Evolutionary conservation across 2,329 filamentous ascomycete species (phyloP), one percentile per base, ranked within the genome.

Genomic region (Cryphonectria radicalis): DNA sequence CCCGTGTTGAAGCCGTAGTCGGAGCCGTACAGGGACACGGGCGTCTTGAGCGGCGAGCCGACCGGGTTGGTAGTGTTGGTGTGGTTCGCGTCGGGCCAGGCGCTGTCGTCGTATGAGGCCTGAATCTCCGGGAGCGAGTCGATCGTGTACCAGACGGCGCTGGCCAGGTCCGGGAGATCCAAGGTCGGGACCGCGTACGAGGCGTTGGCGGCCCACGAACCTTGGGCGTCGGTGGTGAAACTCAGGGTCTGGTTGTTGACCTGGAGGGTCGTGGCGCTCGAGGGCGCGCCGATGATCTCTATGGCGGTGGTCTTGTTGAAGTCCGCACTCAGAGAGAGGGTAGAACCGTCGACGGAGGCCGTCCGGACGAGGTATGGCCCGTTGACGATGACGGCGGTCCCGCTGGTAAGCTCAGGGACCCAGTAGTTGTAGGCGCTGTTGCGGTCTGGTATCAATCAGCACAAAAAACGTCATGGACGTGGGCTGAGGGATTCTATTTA

Each of bases 1-100:
- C 91, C 90, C 0, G 88, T 86, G 77, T 92, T 85, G 81, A 88
- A 93, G 35, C 91, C 91, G 76, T 93, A 93, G 79, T 93, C 91
- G 63, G 86, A 87, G 1, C 85, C 84, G 77, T 91, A 93, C 0
- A 93, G 84, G 1, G 86, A 88, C 0, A 85, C 87, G 0, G 91
- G 90, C 0, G 91, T 93, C 6, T 88, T 80, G 3, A 84, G 78
- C 13, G 81, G 77, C 57, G 82, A 80, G 4, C 84, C 86, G 76
- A 91, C 92, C 78, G 94, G 94, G 77, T 88, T 88, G 0, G 89
- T 90, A 1, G 83, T 84, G 64, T 66, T 72, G 1, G 81, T 83
- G 8, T 89, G 82, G 72, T 90, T 81, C 0, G 92, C 92, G 0
- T 78, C 75, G 0, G 84, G 84, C 93, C 93, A 96, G 10, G 80